Conservation (phyloP, 257 asterid species). For the Marsdenia floribunda region DNA sequence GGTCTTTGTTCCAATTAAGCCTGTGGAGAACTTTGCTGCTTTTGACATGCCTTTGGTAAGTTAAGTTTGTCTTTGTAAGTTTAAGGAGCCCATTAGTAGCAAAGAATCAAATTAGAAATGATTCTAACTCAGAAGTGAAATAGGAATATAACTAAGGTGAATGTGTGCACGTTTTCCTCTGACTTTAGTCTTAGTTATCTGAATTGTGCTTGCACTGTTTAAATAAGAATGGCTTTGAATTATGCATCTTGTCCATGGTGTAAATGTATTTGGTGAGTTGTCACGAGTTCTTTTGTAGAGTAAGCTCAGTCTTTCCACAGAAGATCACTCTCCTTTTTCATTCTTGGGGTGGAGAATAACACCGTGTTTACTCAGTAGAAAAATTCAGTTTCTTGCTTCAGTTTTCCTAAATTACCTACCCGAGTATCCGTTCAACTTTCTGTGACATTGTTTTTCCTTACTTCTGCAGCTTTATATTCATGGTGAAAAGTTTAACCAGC, state of each 20-base stretch:
- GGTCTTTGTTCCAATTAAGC: conserved; percentile 81
- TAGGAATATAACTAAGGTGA: not conserved
- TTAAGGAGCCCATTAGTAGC: not conserved
- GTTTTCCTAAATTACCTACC: not conserved
- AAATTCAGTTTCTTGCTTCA: not conserved
- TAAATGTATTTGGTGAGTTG: not conserved
- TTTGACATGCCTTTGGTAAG: conserved; percentile 96
- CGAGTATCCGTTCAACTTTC: not conserved
- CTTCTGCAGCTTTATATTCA: conserved; percentile 66
- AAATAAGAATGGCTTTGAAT: not conserved
- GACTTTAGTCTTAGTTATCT: not conserved
- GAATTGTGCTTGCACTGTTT: not conserved
- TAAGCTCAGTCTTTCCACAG: not conserved
- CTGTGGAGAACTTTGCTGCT: conserved; percentile 58
- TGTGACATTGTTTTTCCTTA: not conserved
- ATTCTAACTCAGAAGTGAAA: not conserved
- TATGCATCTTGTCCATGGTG: not conserved
- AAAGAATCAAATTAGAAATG: not conserved
- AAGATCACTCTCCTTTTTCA: not conserved
- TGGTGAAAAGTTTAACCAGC: conserved; percentile 80
- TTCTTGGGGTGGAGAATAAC: not conserved
- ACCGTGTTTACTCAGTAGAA: not conserved
- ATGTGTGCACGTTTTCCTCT: not conserved
- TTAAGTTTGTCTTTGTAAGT: conserved; percentile 10
- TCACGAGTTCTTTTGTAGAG: not conserved